These are phyloP conservation scores for Eimeria tenella DNA, from an alignment of 169 alveolate species.

Conservation along the genomic window DNA sequence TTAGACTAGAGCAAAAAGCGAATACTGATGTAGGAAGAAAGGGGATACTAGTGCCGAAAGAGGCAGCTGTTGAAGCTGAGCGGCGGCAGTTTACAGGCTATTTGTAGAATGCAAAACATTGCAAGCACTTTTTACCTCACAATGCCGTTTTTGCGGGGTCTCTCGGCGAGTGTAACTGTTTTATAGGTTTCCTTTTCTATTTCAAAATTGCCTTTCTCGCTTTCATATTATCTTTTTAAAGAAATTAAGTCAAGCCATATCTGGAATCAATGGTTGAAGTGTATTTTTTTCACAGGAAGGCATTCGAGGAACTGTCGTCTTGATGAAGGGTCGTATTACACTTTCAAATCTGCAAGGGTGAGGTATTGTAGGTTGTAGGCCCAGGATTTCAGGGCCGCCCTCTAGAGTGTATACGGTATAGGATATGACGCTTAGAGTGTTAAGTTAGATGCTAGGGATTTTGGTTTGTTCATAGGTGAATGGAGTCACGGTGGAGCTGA, in stretches of 20 bases:
- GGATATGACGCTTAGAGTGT: neutral
- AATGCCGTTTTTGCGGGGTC: neutral
- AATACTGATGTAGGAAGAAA: neutral
- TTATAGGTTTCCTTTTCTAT: neutral
- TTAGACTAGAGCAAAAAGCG: neutral
- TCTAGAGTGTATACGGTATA: neutral
- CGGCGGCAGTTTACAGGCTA: neutral
- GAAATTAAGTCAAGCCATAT: neutral
- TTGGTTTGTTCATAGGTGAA: constrained; percentile 9
- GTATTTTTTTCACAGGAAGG: constrained; percentile 22
- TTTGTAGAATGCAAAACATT: too few species aligned
- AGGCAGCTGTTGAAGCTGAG: neutral
- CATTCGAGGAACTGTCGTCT: constrained; percentile 20
- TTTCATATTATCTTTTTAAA: neutral
- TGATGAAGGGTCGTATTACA: constrained; percentile 60
- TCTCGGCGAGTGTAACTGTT: neutral
- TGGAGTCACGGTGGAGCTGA: constrained; percentile 61
- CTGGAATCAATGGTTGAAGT: neutral
- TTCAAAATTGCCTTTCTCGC: neutral
- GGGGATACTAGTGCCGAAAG: neutral
- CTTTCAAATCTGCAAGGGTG: constrained; percentile 60
- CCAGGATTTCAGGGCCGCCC: neutral
- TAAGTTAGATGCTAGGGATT: too few species aligned
- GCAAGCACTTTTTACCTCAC: neutral
- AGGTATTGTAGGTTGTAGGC: constrained; percentile 1